Base-by-base conservation (phyloP, 176 grass and related monocot genomes). In the Miscanthus lutarioriparius region DNA sequence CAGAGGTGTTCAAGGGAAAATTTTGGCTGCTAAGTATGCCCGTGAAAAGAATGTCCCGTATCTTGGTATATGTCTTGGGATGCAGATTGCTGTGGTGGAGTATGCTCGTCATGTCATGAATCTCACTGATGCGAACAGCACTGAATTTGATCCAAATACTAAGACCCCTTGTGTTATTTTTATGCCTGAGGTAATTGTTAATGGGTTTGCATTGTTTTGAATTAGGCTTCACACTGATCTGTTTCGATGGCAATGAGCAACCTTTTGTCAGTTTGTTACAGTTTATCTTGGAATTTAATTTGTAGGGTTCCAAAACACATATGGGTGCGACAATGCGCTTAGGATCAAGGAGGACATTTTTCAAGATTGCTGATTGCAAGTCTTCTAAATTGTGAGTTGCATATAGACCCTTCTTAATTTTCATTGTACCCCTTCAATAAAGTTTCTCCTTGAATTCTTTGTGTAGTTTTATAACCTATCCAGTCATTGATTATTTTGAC, bases 251-350 rank as follows among this genome's bases (percentile, higher is more conserved):
- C 37, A 68, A 80, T 26, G 7, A 45, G 47, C 4, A 65, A 61
- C 14, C 12, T 44, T 49, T 75, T 59, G 1, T 45, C 16, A 49
- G 27, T 33, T 12, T 76, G 37, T 62, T 77, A 66, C 36, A 58
- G 35, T 69, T 49, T 12, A 51, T 37, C 15, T 14, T 76, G 28
- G 30, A 72, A 83, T 40, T 80, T 23, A 64, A 32, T 74, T 43
- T 83, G 28, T 51, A 95, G 93, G 93, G 90, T 66, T 95, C 93
- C 5, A 95, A 90, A 90, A 92, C 93, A 66, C 93, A 95, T 65
- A 95, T 95, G 93, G 93, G 93, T 78, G 93, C 49, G 0, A 95
- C 90, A n/a, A 95, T 95, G 93, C 88, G 90, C 56, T 86, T 95
- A 71, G 93, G 93, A 75, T 90, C 90, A 82, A 92, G 93, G 72